Conservation (phyloP, 2,329 filamentous ascomycete genomes). For the Aspergillus glaucus region DNA sequence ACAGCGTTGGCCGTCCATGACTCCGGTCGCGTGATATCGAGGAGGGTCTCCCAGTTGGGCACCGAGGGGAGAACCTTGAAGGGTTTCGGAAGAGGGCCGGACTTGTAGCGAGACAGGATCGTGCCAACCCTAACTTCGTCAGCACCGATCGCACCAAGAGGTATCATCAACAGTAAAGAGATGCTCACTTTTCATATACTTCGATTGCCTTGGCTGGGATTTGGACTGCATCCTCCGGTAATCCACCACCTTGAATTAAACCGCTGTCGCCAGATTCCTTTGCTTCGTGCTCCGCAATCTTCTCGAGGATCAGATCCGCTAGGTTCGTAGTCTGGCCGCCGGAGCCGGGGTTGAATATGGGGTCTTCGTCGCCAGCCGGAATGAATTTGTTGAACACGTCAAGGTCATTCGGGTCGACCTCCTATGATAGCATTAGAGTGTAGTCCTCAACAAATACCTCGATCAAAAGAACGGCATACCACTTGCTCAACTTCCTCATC, state of each 20-base stretch:
- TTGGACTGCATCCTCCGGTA: constrained; percentile 73
- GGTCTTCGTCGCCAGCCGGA: constrained; percentile 64
- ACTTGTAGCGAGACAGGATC: constrained; percentile 87
- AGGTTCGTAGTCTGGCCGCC: constrained; percentile 65
- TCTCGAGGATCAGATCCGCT: constrained; percentile 86
- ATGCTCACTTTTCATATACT: constrained; percentile 73
- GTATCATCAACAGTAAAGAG: neutral
- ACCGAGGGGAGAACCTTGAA: constrained; percentile 95
- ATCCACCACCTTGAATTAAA: constrained; percentile 47
- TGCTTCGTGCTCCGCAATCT: constrained; percentile 87
- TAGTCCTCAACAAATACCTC: neutral
- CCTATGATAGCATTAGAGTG: constrained; percentile 38
- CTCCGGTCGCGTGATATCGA: constrained; percentile 77
- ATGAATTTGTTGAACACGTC: constrained; percentile 90
- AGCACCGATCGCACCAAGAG: constrained; percentile 7
- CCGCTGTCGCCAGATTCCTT: constrained; percentile 44
- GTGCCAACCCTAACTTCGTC: constrained; percentile 61
- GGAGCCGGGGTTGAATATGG: constrained; percentile 56
- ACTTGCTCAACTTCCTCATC: constrained; percentile 58
- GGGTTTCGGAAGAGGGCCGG: constrained; percentile 91
- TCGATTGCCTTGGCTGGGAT: constrained; percentile 88
- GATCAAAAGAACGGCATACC: constrained; percentile 20
- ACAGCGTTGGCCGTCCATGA: constrained; percentile 71
- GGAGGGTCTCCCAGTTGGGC: constrained; percentile 83
- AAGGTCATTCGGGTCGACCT: constrained; percentile 82